A percentile compares a stretch with the other conserved stretches of the same genome.
These are phyloP conservation scores for Spergularia bocconei DNA, from an alignment of 148 eudicot genomes.

Conservation along the genomic window DNA sequence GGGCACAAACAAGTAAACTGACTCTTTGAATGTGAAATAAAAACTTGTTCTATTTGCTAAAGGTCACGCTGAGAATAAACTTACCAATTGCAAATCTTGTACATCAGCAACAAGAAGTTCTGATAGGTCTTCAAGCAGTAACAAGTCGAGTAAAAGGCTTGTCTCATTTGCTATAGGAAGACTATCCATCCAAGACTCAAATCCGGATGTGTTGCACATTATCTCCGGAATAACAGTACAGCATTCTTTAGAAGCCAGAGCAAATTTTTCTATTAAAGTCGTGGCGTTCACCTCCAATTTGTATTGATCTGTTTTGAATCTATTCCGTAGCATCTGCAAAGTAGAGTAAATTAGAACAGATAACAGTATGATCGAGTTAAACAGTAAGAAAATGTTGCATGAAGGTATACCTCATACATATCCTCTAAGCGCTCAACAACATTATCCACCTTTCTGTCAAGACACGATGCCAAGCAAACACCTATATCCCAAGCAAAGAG, in stretches of 20 bases:
- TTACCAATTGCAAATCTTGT: slow-evolving; percentile 48
- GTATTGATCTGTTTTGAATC: slow-evolving; percentile 53
- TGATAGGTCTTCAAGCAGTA: slow-evolving; percentile 64
- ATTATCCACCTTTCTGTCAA: slow-evolving; percentile 36
- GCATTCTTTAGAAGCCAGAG: slow-evolving; percentile 38
- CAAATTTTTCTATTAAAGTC: slow-evolving; percentile 28
- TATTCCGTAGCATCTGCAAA: slow-evolving; percentile 51
- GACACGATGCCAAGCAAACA: slow-evolving; percentile 64
- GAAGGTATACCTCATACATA: slow-evolving; percentile 63
- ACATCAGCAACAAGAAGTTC: slow-evolving; percentile 42
- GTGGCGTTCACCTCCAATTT: slow-evolving; percentile 36
- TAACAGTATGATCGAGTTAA: not conserved
- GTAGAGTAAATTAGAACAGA: slow-evolving; percentile 9
- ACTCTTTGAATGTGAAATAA: not conserved
- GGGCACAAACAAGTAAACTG: not conserved
- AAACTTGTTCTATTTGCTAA: not conserved
- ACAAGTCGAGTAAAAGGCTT: slow-evolving; percentile 64
- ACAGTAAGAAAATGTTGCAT: not conserved
- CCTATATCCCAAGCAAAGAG: slow-evolving; percentile 39
- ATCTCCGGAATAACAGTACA: slow-evolving; percentile 53
- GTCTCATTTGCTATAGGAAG: slow-evolving; percentile 61
- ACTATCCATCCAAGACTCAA: slow-evolving; percentile 57
- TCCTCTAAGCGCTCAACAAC: slow-evolving; percentile 56
- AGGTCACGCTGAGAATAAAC: slow-evolving; percentile 15
- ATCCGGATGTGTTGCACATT: slow-evolving; percentile 43